Percentiles rank a stretch among this genome's conserved stretches.
Conservation (phyloP, 495 filamentous ascomycete species). For the Aspergillus sclerotiicarbonarius region DNA sequence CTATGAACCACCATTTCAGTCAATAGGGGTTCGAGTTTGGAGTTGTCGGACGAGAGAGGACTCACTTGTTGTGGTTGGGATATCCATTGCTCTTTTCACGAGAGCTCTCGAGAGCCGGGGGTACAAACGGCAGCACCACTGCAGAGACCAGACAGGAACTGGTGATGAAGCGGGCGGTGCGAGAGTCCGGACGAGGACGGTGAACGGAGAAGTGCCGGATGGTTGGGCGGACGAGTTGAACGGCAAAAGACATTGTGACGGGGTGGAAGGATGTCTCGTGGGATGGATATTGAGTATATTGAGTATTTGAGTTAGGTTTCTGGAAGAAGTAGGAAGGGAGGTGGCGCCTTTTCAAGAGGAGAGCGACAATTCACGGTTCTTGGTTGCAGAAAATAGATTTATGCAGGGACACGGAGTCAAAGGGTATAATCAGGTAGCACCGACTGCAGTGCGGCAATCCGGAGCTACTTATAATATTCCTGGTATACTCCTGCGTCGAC, state of each 20-base stretch:
- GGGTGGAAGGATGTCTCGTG: neutral
- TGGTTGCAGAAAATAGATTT: neutral
- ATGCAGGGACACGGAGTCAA: too few relatives aligned
- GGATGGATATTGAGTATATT: neutral
- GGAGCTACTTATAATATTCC: neutral
- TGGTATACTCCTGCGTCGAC: neutral
- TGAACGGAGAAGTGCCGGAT: constrained; percentile 48
- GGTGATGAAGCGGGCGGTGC: constrained; percentile 38
- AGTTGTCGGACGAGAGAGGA: neutral
- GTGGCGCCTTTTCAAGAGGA: neutral
- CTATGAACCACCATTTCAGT: constrained; percentile 14
- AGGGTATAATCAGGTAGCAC: neutral
- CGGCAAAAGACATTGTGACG: constrained; percentile 30
- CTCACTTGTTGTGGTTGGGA: constrained; percentile 41
- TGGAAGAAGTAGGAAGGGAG: neutral
- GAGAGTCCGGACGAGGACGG: constrained; percentile 38
- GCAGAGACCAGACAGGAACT: constrained; percentile 41
- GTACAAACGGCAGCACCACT: constrained; percentile 45
- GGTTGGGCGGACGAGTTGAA: constrained; percentile 35
- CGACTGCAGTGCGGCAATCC: neutral
- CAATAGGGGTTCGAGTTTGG: neutral
- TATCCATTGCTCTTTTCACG: constrained; percentile 36
- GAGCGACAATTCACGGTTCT: neutral
- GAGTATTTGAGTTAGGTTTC: neutral
- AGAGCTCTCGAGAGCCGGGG: constrained; percentile 46